Conservation (phyloP, 345 rosid genomes). For the Boechera stricta region DNA sequence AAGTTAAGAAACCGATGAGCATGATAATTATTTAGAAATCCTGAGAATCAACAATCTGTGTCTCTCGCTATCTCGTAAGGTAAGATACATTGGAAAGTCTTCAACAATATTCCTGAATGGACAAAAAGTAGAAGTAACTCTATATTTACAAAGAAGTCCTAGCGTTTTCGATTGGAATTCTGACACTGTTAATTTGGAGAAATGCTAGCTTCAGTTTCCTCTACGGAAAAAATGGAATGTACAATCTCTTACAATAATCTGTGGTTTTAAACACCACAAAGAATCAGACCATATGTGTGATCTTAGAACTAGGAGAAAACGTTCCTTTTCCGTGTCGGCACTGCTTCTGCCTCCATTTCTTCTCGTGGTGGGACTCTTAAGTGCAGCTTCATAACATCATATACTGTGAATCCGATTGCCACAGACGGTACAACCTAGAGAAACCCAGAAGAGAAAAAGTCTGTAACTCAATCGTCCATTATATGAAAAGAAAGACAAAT, state of each 20-base stretch:
- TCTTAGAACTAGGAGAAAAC: slow-evolving; percentile 50
- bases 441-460: background rate
- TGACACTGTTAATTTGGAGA: slow-evolving; percentile 25
- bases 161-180: background rate
- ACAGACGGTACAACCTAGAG: slow-evolving; percentile 89
- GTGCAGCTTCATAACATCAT: slow-evolving; percentile 79
- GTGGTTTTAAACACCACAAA: slow-evolving; percentile 36
- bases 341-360: slow-evolving; percentile 56
- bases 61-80: slow-evolving; percentile 2
- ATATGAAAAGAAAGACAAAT: slow-evolving; percentile 15
- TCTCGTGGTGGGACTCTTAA: slow-evolving; percentile 87
- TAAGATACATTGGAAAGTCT: slow-evolving; percentile 9
- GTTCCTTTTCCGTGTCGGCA: slow-evolving; percentile 56
- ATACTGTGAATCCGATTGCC: slow-evolving; percentile 93
- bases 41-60: background rate
- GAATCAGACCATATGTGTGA: slow-evolving; percentile 22
- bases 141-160: slow-evolving; percentile 25
- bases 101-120: background rate
- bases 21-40: background rate
- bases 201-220: slow-evolving; percentile 30
- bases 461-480: background rate
- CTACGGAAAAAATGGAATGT: slow-evolving; percentile 50
- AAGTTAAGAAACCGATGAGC: background rate
- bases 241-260: slow-evolving; percentile 31
- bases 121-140: slow-evolving; percentile 13